A percentile compares a stretch with the other conserved stretches of the same genome.
These are phyloP conservation scores for Sporothrix brasiliensis DNA, from an alignment of 2,329 filamentous ascomycete genomes.

Conservation along the genomic window DNA sequence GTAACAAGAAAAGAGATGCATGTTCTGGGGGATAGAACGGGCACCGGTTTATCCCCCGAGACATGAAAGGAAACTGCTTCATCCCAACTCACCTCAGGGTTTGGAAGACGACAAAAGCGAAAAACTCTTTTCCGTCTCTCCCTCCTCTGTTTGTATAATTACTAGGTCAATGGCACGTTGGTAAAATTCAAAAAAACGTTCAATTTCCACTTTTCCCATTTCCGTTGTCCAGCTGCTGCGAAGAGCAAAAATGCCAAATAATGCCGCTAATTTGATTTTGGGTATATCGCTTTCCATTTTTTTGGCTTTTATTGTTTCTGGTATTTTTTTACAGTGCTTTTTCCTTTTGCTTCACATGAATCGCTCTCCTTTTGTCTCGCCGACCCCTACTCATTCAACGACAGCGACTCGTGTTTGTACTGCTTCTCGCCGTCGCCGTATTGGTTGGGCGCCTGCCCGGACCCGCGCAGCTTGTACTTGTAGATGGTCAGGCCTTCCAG, in stretches of 20 bases:
- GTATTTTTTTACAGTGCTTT: neutral
- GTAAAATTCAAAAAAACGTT: neutral
- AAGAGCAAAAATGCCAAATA: neutral
- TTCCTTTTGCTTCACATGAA: too few species aligned
- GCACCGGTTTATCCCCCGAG: neutral
- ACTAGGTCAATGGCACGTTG: constrained; percentile 17
- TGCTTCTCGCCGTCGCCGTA: constrained; percentile 68
- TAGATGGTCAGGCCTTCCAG: constrained; percentile 95
- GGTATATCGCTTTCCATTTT: neutral
- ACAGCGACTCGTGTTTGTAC: constrained; percentile 62
- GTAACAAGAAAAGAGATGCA: neutral
- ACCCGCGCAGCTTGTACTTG: constrained; percentile 87
- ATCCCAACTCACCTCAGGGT: constrained; percentile 23
- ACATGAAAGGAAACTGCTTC: constrained; percentile 20
- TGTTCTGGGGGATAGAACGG: neutral
- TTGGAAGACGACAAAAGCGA: neutral
- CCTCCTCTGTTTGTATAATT: constrained; percentile 14
- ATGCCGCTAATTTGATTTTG: constrained; percentile 3
- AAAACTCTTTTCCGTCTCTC: neutral
- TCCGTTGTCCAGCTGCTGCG: neutral
- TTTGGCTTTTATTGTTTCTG: too few species aligned
- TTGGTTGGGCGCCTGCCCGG: constrained; percentile 76
- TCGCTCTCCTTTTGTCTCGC: too few species aligned
- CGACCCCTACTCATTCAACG: constrained; percentile 43
- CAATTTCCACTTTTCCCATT: neutral